phyloP scores from a whole-genome alignment of 2,329 filamentous ascomycete genomes.

The Aspergillus unguis region DNA sequence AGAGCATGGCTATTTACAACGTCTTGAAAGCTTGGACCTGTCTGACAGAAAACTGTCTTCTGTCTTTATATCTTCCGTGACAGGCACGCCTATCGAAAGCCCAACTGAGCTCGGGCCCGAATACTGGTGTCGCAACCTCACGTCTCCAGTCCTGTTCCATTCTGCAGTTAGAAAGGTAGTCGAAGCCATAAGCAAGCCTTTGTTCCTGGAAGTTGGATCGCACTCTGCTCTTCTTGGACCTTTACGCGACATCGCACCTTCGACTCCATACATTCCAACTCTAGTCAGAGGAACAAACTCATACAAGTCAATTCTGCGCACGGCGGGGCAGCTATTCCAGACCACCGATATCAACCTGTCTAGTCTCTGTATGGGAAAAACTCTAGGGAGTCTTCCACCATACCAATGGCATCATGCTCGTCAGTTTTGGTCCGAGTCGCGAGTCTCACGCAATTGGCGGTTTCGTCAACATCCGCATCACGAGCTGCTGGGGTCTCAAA shows the following conservation, averaged over 20 bases:
- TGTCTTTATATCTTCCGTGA: slow-evolving; percentile 17
- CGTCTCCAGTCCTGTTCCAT: slow-evolving; percentile 20
- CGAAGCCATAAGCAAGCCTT: slow-evolving; percentile 8
- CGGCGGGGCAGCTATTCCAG: slow-evolving; percentile 13
- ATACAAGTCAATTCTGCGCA: slow-evolving; percentile 4
- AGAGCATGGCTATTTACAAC: background rate
- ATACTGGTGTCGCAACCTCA: slow-evolving; percentile 23
- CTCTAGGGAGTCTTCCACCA: slow-evolving; percentile 31
- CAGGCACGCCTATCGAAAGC: background rate
- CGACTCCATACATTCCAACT: slow-evolving; percentile 2
- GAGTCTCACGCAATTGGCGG: slow-evolving; percentile 20
- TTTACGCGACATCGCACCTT: slow-evolving; percentile 15
- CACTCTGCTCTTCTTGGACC: slow-evolving; percentile 37
- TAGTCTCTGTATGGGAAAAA: background rate
- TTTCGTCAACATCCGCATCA: slow-evolving; percentile 23
- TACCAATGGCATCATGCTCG: slow-evolving; percentile 45
- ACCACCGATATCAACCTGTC: slow-evolving; percentile 5
- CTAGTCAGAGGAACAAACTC: slow-evolving; percentile 5
- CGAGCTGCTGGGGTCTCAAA: slow-evolving; percentile 24
- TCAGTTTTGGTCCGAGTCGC: slow-evolving; percentile 38
- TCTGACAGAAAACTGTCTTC: background rate
- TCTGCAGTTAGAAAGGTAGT: slow-evolving; percentile 13
- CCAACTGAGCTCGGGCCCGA: slow-evolving; percentile 2
- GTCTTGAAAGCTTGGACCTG: background rate
- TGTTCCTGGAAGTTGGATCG: slow-evolving; percentile 35